Conservation (phyloP, 2,329 filamentous ascomycete genomes). For the Aureobasidium musti region DNA sequence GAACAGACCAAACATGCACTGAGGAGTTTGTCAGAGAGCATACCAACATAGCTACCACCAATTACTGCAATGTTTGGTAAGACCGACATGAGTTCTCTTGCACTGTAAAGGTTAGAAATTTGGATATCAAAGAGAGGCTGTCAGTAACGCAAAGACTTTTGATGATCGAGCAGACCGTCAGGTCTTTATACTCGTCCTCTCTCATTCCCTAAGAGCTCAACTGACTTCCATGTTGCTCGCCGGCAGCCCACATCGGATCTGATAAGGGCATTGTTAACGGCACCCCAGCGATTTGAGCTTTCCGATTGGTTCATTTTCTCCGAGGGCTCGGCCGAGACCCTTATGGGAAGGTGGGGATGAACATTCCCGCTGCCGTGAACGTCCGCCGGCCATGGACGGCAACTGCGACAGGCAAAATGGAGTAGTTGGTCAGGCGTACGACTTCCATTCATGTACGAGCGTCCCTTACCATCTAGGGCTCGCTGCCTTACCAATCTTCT, state of each 20-base stretch:
- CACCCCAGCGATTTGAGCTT: not conserved
- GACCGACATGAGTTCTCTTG: slow-evolving; percentile 1
- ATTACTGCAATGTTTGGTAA: slow-evolving; percentile 21
- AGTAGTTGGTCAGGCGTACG: too few relatives aligned
- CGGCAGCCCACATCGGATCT: slow-evolving; percentile 20
- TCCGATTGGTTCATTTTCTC: not conserved
- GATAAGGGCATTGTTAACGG: slow-evolving; percentile 1
- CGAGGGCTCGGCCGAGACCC: not conserved
- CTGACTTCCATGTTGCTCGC: not conserved
- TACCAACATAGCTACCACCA: slow-evolving; percentile 23
- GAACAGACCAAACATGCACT: not conserved
- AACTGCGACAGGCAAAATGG: not conserved
- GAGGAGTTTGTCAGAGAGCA: not conserved
- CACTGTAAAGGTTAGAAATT: not conserved
- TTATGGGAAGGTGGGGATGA: too few relatives aligned
- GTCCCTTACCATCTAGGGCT: too few relatives aligned
- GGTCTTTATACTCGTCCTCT: not conserved
- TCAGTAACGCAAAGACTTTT: not conserved
- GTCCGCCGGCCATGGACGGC: not conserved
- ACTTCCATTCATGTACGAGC: too few relatives aligned
- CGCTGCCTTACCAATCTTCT: too few relatives aligned
- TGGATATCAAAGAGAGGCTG: not conserved
- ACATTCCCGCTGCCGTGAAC: not conserved
- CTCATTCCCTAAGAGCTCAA: not conserved
- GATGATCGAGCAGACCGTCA: not conserved